phyloP scores from a whole-genome alignment of 345 rosid genomes.

The Acer saccharum region DNA sequence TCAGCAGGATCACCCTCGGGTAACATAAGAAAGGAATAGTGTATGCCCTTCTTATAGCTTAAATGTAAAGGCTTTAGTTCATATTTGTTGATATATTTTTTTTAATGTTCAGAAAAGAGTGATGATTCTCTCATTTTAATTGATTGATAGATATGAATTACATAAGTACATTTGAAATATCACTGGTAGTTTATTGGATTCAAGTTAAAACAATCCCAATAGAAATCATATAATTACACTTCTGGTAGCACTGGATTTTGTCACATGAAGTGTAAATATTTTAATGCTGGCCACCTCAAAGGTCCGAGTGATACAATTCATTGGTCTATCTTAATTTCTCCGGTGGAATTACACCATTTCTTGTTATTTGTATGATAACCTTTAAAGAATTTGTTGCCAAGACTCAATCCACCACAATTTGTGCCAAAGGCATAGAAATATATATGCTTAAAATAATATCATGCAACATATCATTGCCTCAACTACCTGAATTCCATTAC shows the following conservation, averaged over 20 bases:
- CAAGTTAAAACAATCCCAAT: not conserved
- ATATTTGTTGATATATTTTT: not conserved
- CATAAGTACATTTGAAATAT: not conserved
- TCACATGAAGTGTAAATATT: not conserved
- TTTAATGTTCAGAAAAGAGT: not conserved
- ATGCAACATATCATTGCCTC: not conserved
- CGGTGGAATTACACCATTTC: not conserved
- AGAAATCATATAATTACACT: not conserved
- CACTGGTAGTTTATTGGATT: not conserved
- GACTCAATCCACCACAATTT: conserved; percentile 13
- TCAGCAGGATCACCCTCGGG: not conserved
- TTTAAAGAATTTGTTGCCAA: not conserved
- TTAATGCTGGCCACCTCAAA: not conserved
- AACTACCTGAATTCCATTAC: too few relatives aligned
- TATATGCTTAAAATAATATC: not conserved
- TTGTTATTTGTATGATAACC: not conserved
- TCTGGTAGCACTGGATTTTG: not conserved
- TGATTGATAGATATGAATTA: not conserved
- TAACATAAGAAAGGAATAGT: not conserved
- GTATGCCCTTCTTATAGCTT: not conserved
- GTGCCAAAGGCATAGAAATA: not conserved
- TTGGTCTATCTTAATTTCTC: conserved; percentile 6
- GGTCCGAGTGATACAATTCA: not conserved
- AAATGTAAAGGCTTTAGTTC: not conserved
- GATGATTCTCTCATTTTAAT: not conserved